These are phyloP conservation scores for Echeveria elegans DNA, from an alignment of 164 flowering plant genomes.

Conservation along the genomic window DNA sequence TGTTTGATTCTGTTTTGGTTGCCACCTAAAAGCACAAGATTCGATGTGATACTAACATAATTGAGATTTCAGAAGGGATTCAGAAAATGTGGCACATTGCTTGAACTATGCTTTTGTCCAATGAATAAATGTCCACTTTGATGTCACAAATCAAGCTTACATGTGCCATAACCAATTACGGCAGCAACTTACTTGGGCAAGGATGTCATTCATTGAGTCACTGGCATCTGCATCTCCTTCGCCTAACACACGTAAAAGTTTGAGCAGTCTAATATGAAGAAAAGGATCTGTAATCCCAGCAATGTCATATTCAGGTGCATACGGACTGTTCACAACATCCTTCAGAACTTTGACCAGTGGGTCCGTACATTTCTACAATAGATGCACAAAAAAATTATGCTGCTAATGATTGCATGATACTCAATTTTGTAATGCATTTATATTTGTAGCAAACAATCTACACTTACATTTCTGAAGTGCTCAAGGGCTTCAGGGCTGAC, in stretches of 20 bases:
- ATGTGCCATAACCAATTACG: neutral
- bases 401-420: neutral
- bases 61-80: neutral
- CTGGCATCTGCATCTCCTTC: conserved; percentile 96
- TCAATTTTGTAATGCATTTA: neutral
- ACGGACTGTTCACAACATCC: conserved; percentile 87
- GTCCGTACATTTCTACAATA: conserved; percentile 67
- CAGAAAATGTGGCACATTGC: neutral
- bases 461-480: conserved; percentile 70
- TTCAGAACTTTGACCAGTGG: conserved; percentile 71
- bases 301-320: conserved; percentile 93
- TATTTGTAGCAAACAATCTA: neutral
- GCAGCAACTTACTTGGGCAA: conserved; percentile 77
- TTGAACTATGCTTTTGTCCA: neutral
- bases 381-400: conserved; percentile 5
- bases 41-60: neutral
- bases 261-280: conserved; percentile 86
- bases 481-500: conserved; percentile 89
- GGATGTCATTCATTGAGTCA: conserved; percentile 94
- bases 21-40: conserved; percentile 51
- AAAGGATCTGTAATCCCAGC: conserved; percentile 97
- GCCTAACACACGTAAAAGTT: conserved; percentile 69
- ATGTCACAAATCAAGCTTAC: neutral
- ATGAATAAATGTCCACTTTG: neutral
- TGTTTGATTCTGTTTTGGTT: conserved; percentile 93